Percentiles rank a stretch among this genome's conserved stretches.
Conservation (phyloP, 2,329 filamentous ascomycete species). For the Trichoderma afroharzianum region DNA sequence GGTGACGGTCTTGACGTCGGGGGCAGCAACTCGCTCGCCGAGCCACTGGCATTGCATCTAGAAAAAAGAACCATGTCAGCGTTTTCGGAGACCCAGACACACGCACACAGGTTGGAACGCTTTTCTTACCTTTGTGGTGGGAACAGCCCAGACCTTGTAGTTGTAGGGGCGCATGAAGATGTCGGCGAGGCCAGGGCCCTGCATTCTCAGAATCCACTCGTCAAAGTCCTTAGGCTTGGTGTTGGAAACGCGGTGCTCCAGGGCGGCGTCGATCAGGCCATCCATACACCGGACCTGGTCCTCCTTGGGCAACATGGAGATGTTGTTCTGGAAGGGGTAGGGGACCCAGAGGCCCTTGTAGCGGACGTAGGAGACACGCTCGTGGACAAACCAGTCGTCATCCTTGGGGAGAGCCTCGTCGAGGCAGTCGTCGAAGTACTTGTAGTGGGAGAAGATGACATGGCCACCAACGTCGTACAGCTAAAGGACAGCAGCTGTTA, state of each 20-base stretch:
- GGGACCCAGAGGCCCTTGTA: slow-evolving; percentile 97
- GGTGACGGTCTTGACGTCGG: slow-evolving; percentile 89
- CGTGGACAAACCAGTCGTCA: slow-evolving; percentile 94
- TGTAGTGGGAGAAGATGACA: slow-evolving; percentile 99
- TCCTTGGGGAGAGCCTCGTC: slow-evolving; percentile 92
- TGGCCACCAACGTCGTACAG: slow-evolving; percentile 98
- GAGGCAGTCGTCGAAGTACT: slow-evolving; percentile 99
- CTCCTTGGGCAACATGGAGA: slow-evolving; percentile 95
- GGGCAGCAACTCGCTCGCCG: slow-evolving; percentile 95
- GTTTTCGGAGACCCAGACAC: neutral
- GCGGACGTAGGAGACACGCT: slow-evolving; percentile 98
- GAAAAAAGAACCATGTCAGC: neutral
- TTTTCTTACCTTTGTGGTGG: slow-evolving; percentile 79
- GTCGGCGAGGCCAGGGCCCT: slow-evolving; percentile 83
- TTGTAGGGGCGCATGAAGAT: slow-evolving; percentile 99
- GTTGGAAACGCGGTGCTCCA: slow-evolving; percentile 80
- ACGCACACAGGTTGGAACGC: neutral
- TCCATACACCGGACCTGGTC: slow-evolving; percentile 94
- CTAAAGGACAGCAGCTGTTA: slow-evolving; percentile 41
- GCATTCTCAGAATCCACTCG: slow-evolving; percentile 95
- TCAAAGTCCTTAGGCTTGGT: slow-evolving; percentile 96
- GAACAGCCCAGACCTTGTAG: slow-evolving; percentile 99
- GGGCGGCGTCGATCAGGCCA: slow-evolving; percentile 89
- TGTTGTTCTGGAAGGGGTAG: slow-evolving; percentile 99
- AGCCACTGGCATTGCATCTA: slow-evolving; percentile 99